Evolutionary conservation across 495 filamentous ascomycete species (phyloP).

Genomic region (Amphirosellinia nigrospora): DNA sequence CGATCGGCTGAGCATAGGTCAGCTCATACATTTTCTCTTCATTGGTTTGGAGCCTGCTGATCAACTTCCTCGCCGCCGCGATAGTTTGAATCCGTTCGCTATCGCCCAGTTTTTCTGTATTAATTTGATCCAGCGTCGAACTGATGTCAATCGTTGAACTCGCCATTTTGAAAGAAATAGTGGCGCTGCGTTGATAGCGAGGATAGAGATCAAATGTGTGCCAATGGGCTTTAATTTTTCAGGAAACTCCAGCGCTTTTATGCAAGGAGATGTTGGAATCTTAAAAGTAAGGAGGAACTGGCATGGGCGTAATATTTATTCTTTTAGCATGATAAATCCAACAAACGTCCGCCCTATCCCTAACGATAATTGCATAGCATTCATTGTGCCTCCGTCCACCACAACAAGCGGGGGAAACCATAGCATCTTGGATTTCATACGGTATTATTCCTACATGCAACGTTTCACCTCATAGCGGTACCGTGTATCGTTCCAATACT

Average conservation of each 20-base stretch:
- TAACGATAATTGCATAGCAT: background rate
- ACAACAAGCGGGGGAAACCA: background rate
- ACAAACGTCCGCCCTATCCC: background rate
- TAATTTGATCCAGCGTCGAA: slow-evolving; percentile 17
- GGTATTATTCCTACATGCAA: background rate
- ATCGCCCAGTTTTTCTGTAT: slow-evolving; percentile 26
- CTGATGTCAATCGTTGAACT: background rate
- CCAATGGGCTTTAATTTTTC: background rate
- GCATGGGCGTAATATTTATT: background rate
- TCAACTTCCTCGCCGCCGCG: slow-evolving; percentile 28
- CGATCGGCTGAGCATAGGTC: slow-evolving; percentile 22
- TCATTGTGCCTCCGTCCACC: background rate
- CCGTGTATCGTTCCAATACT: background rate
- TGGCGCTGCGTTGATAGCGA: background rate
- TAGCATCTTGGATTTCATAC: background rate
- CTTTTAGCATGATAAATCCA: background rate
- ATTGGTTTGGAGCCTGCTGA: slow-evolving; percentile 29
- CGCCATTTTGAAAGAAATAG: background rate
- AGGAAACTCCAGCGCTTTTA: background rate
- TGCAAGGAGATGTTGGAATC: background rate
- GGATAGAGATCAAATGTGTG: background rate
- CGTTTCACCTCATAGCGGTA: background rate
- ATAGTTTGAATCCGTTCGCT: slow-evolving; percentile 22
- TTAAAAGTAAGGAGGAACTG: background rate
- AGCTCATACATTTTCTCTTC: slow-evolving; percentile 29